A percentile compares a stretch with the other conserved stretches of the same genome.
These are phyloP conservation scores for Plenodomus biglobosus DNA, from an alignment of 2,329 filamentous ascomycete species.

Conservation along the genomic window DNA sequence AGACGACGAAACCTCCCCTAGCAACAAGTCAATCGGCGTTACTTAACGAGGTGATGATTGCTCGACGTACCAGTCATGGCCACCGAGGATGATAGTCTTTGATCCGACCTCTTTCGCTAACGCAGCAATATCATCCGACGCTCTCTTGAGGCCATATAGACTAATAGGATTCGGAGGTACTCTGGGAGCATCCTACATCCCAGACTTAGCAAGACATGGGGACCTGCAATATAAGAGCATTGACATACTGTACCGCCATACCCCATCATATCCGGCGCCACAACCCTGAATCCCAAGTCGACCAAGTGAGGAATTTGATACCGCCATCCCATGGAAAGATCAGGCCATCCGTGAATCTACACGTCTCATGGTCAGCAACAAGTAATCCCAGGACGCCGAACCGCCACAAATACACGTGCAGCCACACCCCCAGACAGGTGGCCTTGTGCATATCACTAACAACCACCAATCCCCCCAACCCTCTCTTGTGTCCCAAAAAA, in stretches of 20 bases:
- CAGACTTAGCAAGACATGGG: constrained; percentile 16
- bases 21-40: constrained; percentile 4
- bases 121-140: constrained; percentile 70
- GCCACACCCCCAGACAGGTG: too few species aligned
- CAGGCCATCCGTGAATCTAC: constrained; percentile 79
- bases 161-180: constrained; percentile 62
- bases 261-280: constrained; percentile 84
- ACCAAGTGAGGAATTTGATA: constrained; percentile 80
- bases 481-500: too few species aligned
- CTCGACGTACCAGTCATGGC: constrained; percentile 72
- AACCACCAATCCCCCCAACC: too few species aligned
- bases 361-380: too few species aligned
- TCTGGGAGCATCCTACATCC: constrained; percentile 47
- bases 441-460: too few species aligned
- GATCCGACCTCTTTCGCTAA: constrained; percentile 63
- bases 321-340: constrained; percentile 82
- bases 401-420: too few species aligned
- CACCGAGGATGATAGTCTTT: constrained; percentile 73
- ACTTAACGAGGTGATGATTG: not conserved
- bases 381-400: too few species aligned
- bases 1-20: constrained; percentile 75
- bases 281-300: constrained; percentile 71
- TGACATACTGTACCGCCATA: constrained; percentile 70
- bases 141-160: constrained; percentile 71
- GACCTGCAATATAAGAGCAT: not conserved